Evolutionary conservation across 2,329 filamentous ascomycete genomes (phyloP), one percentile per base, ranked within the genome.

Genomic region (Ascocoryne sarcoides): DNA sequence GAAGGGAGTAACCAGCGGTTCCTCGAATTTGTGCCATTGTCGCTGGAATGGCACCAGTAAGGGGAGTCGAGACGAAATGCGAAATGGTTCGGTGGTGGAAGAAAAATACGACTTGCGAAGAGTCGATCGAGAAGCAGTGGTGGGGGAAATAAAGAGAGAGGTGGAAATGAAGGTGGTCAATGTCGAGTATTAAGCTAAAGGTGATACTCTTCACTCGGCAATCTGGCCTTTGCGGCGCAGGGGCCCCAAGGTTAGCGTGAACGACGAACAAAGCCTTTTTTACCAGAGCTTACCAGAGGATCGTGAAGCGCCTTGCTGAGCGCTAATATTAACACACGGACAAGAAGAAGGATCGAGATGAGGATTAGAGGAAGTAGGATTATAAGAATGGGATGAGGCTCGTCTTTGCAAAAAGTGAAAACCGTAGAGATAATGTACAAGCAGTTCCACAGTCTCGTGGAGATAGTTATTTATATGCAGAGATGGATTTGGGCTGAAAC

Each of bases 11-110:
- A 35, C 59, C 60, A 39, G 62, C 62, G 30, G 73, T 77, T 49
- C 73, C 73, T 60, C 73, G 64, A 60, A 76, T 76, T 57, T 75
- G 72, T 53, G 73, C 69, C 72, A 76, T 76, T 53, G 45, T 49
- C 49, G 51, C 50, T 55, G 46, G 48, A 44, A 47, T 38, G 39
- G 40, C 46, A 50, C 53, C 49, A 48, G 45, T 19, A 8, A 17
- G 18, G 12, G 20, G 5, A 18, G 10, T 5, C 15, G 8, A 20
- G 19, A 35, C 12, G 10, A 35, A 7, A 35, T 35, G 7, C 23
- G 23, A 26, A 12, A 12, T 12, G 23, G 23, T 7, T 26, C 12
- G 23, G 12, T 26, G 23, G 23, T 26, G 23, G 23, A 12, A 12
- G 23, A 26, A 26, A 12, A 26, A 26, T 26, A 12, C 23, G 23